Percentiles rank a stretch among this genome's conserved stretches.
These are phyloP conservation scores for Scedosporium aurantiacum DNA, from an alignment of 2,329 filamentous ascomycete genomes.

Conservation along the genomic window DNA sequence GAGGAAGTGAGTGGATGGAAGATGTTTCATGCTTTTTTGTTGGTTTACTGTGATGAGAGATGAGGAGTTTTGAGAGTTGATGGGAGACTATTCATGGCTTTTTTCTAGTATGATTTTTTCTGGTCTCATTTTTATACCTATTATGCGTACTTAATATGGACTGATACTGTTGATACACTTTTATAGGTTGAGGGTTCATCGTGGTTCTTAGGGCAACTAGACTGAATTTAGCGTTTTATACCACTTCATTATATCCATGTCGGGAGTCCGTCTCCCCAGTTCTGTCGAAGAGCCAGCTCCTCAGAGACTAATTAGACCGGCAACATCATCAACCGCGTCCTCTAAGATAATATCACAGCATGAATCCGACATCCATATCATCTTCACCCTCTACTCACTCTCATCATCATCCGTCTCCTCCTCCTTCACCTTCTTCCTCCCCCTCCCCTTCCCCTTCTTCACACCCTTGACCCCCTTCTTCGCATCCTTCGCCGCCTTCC, in stretches of 20 bases:
- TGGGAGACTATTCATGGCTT: background rate
- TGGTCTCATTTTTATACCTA: background rate
- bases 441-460: slow-evolving; percentile 13
- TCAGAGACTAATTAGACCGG: background rate
- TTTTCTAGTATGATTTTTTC: background rate
- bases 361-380: too few species aligned
- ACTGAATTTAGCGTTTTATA: too few species aligned
- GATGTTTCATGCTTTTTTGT: background rate
- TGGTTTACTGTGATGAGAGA: background rate
- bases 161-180: background rate
- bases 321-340: too few species aligned
- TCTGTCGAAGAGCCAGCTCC: background rate
- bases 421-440: slow-evolving; percentile 2
- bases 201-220: too few species aligned
- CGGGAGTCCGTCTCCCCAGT: too few species aligned
- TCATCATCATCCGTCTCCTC: slow-evolving; percentile 1
- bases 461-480: slow-evolving; percentile 22
- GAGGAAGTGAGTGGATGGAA: slow-evolving; percentile 14
- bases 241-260: too few species aligned
- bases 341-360: too few species aligned
- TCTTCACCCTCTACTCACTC: background rate
- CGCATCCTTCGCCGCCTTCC: slow-evolving; percentile 41
- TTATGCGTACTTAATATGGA: background rate
- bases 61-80: background rate
- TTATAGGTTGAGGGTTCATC: background rate